Evolutionary conservation across 495 filamentous ascomycete species (phyloP), one percentile per base, ranked within the genome.

Genomic region (Penicillium paradoxum): DNA sequence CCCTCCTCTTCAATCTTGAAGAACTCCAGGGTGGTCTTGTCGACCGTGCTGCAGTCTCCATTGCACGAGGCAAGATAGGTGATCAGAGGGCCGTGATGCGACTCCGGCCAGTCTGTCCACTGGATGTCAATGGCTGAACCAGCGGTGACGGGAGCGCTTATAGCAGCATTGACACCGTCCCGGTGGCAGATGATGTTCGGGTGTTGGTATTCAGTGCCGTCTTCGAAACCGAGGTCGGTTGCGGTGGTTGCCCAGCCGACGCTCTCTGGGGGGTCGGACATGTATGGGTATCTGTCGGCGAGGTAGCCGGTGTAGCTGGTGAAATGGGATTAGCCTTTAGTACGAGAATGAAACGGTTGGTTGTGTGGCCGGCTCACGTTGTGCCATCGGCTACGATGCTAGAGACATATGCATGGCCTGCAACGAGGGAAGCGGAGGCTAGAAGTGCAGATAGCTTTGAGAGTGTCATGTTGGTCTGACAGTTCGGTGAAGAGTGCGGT

Each of bases 1-100:
- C 85, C 87, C 2, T 70, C 65, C n/a, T 78, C 76, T 55, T 78
- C 79, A 53, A 91, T 86, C 80, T 91, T 90, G 79, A 90, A 87
- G 71, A 84, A 91, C 41, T 83, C 58, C 11, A 91, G 79, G 0
- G 58, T 64, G 0, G 71, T 74, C 69, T 85, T 83, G 68, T 87
- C 78, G 21, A 82, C 85, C 0, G 68, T 75, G 46, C 77, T 73
- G 72, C 86, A 89, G 44, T 80, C 70, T 18, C 84, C 85, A 55
- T 80, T 72, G 77, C 87, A 91, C 10, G 78, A 69, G 40, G 88
- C 89, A 0, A 93, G 74, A 64, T 89, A 90, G 63, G 82, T 81
- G 62, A 89, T 82, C 60, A 86, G 81, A 10, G 87, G 86, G 6
- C 88, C 86, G 53, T 83, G 77, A 56, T 87, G 86, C 8, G 74